These are phyloP conservation scores for Starmera caribaea DNA, from an alignment of 805 yeast genomes.

Conservation along the genomic window DNA sequence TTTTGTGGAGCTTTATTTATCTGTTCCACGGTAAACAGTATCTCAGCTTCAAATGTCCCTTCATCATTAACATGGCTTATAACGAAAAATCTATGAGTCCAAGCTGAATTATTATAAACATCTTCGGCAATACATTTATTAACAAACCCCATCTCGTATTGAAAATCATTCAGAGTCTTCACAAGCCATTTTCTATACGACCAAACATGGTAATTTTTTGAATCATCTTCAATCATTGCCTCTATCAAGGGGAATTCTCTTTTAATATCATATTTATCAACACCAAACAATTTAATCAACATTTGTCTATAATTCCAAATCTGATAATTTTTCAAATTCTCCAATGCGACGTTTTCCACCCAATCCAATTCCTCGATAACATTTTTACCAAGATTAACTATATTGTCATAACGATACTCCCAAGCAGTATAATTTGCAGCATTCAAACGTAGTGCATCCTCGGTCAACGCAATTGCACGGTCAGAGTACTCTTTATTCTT, in stretches of 20 bases:
- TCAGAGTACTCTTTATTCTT: constrained; percentile 50
- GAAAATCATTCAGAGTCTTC: constrained; percentile 38
- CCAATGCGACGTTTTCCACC: constrained; percentile 68
- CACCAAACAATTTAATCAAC: constrained; percentile 32
- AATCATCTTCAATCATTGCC: constrained; percentile 65
- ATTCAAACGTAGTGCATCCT: constrained; percentile 49
- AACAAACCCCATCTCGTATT: constrained; percentile 43
- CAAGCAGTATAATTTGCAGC: constrained; percentile 93
- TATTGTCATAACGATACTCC: constrained; percentile 55
- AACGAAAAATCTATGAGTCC: constrained; percentile 78
- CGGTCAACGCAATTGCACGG: constrained; percentile 63
- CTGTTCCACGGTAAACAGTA: constrained; percentile 36
- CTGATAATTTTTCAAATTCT: constrained; percentile 86
- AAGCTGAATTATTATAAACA: constrained; percentile 83
- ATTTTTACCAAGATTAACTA: constrained; percentile 28
- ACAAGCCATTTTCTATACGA: constrained; percentile 83
- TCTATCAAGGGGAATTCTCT: constrained; percentile 60
- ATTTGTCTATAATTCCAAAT: constrained; percentile 91
- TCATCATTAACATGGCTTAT: constrained; percentile 14
- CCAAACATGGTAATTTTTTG: constrained; percentile 96
- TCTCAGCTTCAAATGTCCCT: constrained; percentile 32
- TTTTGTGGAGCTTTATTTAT: constrained; percentile 68
- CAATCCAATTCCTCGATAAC: constrained; percentile 56
- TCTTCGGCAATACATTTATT: constrained; percentile 44
- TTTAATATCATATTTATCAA: constrained; percentile 26